Evolutionary conservation across 1,139 yeast species (phyloP), one percentile per base, ranked within the genome.

Genomic region (Magnusiomyces paraingens): DNA sequence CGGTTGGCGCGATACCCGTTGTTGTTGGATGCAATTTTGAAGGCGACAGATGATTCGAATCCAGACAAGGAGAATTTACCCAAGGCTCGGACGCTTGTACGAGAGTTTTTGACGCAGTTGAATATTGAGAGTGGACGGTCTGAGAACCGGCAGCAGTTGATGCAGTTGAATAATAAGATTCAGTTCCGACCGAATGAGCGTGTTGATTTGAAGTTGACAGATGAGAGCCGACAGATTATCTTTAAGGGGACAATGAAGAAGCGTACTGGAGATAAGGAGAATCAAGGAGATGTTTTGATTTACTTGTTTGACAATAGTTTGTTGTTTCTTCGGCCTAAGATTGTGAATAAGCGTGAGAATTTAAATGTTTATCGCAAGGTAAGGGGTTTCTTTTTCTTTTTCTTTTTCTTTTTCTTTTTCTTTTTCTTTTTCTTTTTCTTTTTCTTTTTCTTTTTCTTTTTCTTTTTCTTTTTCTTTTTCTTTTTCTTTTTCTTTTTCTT

Each of bases 1-100:
- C 81, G 99, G 68, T 90, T 97, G 29, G 98, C 98, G 11, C 78
- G 98, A 62, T 93, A 94, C 69, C 96, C 95, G 60, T 74, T 93
- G 55, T 76, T 93, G 56, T 76, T 93, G 35, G 85, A 83, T 54
- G 95, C 95, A 43, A 87, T 94, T 38, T 74, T 88, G 60, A 93
- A 93, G 67, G 81, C 84, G 60, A 89, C 98, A 0, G 80, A 78
- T 52, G 85, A 85, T 14, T 86, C 81, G 42, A 80, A 84, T 29
- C 83, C 89, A 14, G 99, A 93, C 65, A 78, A 81, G 62, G 83
- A 81, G 56, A 81, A 83, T 61, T 74, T 93, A 55, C 76, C 81
- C 17, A 81, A 82, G 60, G 95, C 96, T 0, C 81, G 88, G 61
- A 87, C 81, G 53, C 82, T 85, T 63, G 79, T 93, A 49, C 84